phyloP scores from a whole-genome alignment of 768 basidiomycete species.

The Daedalea quercina region DNA sequence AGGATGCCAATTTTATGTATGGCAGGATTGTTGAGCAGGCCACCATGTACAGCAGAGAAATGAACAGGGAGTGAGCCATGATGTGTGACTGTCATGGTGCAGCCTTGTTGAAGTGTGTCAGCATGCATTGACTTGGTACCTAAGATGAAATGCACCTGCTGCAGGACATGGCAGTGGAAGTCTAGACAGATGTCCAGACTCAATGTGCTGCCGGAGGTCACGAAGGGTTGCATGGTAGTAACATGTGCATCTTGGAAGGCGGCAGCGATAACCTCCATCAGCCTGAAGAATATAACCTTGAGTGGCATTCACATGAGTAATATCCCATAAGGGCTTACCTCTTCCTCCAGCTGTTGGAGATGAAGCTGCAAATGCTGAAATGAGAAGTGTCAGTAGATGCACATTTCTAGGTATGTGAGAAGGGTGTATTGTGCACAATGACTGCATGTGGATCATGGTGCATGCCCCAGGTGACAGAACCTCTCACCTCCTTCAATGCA shows the following conservation, averaged over 20 bases:
- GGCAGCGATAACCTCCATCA: constrained; percentile 3
- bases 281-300: not conserved
- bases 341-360: not conserved
- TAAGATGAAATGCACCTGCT: constrained; percentile 6
- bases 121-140: not conserved
- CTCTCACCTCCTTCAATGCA: constrained; percentile 11
- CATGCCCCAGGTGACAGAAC: not conserved
- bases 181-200: constrained; percentile 11
- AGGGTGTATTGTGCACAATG: not conserved
- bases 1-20: not conserved
- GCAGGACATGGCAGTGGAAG: constrained; percentile 11
- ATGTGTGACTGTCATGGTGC: not conserved
- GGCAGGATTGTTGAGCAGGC: not conserved
- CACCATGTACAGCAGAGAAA: not conserved
- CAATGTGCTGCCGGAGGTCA: constrained; percentile 9
- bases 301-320: not conserved
- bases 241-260: constrained; percentile 6
- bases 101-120: not conserved
- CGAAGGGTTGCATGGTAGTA: constrained; percentile 2
- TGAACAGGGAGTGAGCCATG: not conserved
- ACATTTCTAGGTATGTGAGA: not conserved
- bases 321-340: not conserved
- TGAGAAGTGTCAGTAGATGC: not conserved
- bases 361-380: constrained; percentile 10
- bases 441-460: not conserved